Evolutionary conservation across 352 stramenopile genomes (phyloP).

Genomic region (Globisporangium paddicum): DNA sequence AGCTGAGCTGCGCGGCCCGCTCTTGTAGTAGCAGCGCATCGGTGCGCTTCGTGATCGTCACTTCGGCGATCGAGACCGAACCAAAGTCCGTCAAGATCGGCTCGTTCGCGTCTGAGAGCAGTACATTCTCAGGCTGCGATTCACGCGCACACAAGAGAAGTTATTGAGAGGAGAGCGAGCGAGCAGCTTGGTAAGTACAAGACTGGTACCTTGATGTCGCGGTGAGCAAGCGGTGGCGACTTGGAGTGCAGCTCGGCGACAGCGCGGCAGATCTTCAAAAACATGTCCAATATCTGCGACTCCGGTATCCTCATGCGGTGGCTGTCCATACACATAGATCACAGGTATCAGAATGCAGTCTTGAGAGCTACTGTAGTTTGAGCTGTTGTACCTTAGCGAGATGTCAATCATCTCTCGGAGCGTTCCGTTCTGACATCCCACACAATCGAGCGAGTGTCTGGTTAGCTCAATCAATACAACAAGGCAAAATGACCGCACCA

Average conservation of each 20-base stretch:
- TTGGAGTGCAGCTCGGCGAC: constrained; percentile 74
- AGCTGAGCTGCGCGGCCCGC: constrained; percentile 75
- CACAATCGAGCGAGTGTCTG: neutral
- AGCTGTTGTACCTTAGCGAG: constrained; percentile 40
- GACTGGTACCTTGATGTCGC: constrained; percentile 87
- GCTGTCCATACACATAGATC: constrained; percentile 4
- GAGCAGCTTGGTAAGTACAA: neutral
- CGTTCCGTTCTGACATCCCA: constrained; percentile 56
- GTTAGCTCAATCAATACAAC: neutral
- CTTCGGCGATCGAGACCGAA: constrained; percentile 57
- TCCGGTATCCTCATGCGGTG: constrained; percentile 53
- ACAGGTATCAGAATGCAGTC: neutral
- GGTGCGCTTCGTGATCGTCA: constrained; percentile 57
- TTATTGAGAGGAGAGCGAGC: too few relatives aligned
- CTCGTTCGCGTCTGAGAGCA: constrained; percentile 74
- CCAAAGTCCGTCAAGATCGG: constrained; percentile 89
- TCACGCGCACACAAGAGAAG: neutral
- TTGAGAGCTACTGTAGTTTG: too few relatives aligned
- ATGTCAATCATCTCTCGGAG: constrained; percentile 83
- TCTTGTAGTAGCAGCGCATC: constrained; percentile 86
- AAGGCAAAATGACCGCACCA: neutral
- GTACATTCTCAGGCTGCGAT: constrained; percentile 78
- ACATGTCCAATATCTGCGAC: constrained; percentile 70
- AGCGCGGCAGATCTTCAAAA: constrained; percentile 76
- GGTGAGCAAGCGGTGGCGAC: constrained; percentile 69